Base-by-base conservation (phyloP, 768 basidiomycete species). In the Macrolepiota fuliginosa region DNA sequence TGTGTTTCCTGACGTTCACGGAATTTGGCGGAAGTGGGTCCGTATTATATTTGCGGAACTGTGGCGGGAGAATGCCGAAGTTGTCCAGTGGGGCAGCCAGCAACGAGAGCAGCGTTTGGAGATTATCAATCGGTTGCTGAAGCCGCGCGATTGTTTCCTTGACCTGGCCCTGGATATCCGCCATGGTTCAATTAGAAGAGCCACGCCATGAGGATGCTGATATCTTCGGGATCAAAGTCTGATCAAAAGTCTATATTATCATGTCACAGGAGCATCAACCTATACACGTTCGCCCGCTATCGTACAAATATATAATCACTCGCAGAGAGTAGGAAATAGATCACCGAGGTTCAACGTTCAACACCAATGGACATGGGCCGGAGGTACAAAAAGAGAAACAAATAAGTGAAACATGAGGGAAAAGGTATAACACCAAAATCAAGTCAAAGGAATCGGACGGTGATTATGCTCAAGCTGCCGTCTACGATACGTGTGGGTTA, bases 51-150 rank as follows among this genome's bases (percentile, higher is more conserved):
- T 62, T 73, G 60, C 69, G 74, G 70, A 80, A 90, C 45, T 71
- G 79, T 4, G 86, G 85, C 10, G 89, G 87, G 10, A 92, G 77
- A 27, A 92, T 75, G 36, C 77, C 77, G 6, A 87, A 73, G 27
- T 67, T 71, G 64, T 81, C 82, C 15, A 93, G 82, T 17, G 90
- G 89, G 12, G 78, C 72, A 51, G 76, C 73, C 56, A 92, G 77
- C 29, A 91, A 81, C 6, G 74, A 62, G 12, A 90, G 78, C 3
- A 92, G 76, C 7, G 77, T 77, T 17, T 77, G 65, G 22, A 86
- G 58, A 59, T 88, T 81, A 12, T 77, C 64, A 46, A 89, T 67
- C 58, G 77, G 78, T n/a, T 69, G 58, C 64, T 81, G 79, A 9
- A 88, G 76, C 49, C 75, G 72, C 54, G 74, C 68, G 58, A 85